Conservation (phyloP, 345 rosid genomes). For the Cochlearia excelsa region DNA sequence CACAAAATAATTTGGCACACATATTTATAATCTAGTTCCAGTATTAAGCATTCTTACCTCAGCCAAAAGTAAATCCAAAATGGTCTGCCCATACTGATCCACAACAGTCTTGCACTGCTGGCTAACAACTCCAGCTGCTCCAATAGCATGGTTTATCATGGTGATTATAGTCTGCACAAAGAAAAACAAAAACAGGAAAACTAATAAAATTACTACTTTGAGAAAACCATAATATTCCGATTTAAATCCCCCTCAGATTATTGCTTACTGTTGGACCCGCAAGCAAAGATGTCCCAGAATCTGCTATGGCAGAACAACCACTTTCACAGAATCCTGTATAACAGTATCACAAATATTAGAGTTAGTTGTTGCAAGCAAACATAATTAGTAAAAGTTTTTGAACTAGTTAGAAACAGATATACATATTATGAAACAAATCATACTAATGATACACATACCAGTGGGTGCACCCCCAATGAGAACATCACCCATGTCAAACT, state of each 20-base stretch:
- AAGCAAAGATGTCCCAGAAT: slow-evolving; percentile 92
- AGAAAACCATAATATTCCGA: not conserved
- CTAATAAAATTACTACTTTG: slow-evolving; percentile 5
- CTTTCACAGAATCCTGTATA: slow-evolving; percentile 66
- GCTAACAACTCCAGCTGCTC: slow-evolving; percentile 80
- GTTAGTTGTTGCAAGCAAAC: slow-evolving; percentile 1
- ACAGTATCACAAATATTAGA: slow-evolving; percentile 27
- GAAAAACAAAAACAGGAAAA: slow-evolving; percentile 5
- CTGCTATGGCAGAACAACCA: slow-evolving; percentile 92
- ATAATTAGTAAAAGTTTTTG: not conserved
- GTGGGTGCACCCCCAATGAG: slow-evolving; percentile 68
- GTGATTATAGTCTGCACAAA: slow-evolving; percentile 59
- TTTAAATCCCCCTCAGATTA: slow-evolving; percentile 9
- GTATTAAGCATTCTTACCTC: slow-evolving; percentile 39
- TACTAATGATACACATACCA: slow-evolving; percentile 43
- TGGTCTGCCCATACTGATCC: slow-evolving; percentile 74
- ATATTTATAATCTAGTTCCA: slow-evolving; percentile 5
- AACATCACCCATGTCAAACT: slow-evolving; percentile 98
- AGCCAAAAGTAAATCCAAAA: slow-evolving; percentile 59
- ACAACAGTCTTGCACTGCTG: slow-evolving; percentile 84
- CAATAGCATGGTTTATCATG: slow-evolving; percentile 86
- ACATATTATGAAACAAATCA: not conserved
- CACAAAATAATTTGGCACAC: not conserved
- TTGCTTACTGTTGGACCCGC: slow-evolving; percentile 85
- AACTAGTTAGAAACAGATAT: slow-evolving; percentile 1